Evolutionary conservation across 768 basidiomycete genomes (phyloP).

Genomic region (Asterophora parasitica): DNA sequence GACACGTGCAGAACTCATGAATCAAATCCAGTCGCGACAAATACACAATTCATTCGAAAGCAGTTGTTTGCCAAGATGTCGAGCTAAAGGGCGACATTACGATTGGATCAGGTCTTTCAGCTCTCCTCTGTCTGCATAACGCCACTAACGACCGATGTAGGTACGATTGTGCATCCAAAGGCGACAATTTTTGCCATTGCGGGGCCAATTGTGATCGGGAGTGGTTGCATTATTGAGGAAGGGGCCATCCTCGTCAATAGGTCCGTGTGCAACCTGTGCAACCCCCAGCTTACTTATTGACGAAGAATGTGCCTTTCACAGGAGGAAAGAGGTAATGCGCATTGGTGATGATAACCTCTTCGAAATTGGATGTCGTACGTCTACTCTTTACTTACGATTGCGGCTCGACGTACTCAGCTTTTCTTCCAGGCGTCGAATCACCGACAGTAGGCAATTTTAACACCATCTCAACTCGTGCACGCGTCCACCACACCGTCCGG

Average conservation of each 20-base stretch:
- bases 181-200: constrained; percentile 89
- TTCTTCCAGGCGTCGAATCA: constrained; percentile 72
- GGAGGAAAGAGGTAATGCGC: constrained; percentile 80
- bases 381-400: not conserved
- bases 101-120: constrained; percentile 66
- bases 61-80: constrained; percentile 89
- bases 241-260: constrained; percentile 86
- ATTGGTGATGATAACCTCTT: constrained; percentile 94
- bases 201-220: constrained; percentile 87
- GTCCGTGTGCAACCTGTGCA: constrained; percentile 26
- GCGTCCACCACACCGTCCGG: constrained; percentile 78
- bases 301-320: constrained; percentile 17
- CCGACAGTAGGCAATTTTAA: constrained; percentile 83
- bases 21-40: constrained; percentile 64
- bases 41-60: constrained; percentile 85
- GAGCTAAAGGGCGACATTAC: constrained; percentile 94
- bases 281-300: not conserved
- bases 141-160: constrained; percentile 28
- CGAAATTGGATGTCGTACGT: constrained; percentile 89
- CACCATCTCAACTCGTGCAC: constrained; percentile 77
- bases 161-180: constrained; percentile 89
- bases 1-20: not conserved
- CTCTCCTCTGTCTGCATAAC: not conserved
- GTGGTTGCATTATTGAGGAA: constrained; percentile 90
- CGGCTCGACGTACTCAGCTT: not conserved